Evolutionary conservation across 306 rosid genomes (phyloP).

Genomic region (Luffa aegyptiaca): DNA sequence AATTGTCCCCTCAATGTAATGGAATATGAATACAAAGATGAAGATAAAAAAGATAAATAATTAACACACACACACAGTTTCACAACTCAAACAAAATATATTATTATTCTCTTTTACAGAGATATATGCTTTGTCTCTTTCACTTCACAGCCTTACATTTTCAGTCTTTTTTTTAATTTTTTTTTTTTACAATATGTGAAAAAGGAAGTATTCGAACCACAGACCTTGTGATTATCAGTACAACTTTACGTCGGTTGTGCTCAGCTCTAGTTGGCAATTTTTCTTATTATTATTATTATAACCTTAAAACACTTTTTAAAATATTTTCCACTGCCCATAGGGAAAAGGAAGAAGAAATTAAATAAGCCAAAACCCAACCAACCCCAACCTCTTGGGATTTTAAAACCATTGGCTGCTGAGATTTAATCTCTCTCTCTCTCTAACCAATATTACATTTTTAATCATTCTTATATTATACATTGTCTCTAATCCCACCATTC

Average conservation of each 20-base stretch:
- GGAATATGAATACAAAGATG: conserved; percentile 38
- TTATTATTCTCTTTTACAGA: not conserved
- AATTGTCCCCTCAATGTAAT: conserved; percentile 61
- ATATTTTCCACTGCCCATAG: not conserved
- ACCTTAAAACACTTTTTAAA: not conserved
- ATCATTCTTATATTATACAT: not conserved
- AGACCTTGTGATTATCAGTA: too few species aligned
- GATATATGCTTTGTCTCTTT: not conserved
- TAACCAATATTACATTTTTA: not conserved
- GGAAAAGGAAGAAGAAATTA: not conserved
- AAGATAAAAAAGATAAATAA: not conserved
- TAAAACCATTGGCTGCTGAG: not conserved
- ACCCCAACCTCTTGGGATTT: not conserved
- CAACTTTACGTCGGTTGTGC: too few species aligned
- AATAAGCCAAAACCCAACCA: not conserved
- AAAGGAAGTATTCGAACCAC: too few species aligned
- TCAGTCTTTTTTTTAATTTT: not conserved
- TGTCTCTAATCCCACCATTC: not conserved
- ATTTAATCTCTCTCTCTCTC: not conserved
- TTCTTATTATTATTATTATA: not conserved
- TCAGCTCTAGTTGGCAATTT: too few species aligned
- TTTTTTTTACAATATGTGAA: too few species aligned
- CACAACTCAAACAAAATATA: not conserved
- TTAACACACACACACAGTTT: not conserved
- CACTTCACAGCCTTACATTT: not conserved